A percentile compares a stretch with the other conserved stretches of the same genome.
phyloP scores from a whole-genome alignment of 2,329 filamentous ascomycete genomes.

The Claviceps cyperi region DNA sequence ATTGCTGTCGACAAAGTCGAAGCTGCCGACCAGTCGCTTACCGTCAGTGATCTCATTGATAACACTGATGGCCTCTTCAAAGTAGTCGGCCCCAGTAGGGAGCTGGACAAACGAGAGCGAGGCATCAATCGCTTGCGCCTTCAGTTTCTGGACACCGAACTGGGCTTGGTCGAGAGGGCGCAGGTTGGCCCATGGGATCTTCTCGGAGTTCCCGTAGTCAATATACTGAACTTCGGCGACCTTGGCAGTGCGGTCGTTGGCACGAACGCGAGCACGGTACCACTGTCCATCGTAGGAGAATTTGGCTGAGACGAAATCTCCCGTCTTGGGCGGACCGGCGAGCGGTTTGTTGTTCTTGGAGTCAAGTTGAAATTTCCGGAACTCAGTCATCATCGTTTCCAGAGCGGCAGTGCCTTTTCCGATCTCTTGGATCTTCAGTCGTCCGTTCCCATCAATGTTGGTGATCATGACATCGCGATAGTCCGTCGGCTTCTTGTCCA shows the following conservation, averaged over 20 bases:
- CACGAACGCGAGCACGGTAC: constrained; percentile 84
- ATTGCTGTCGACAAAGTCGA: constrained; percentile 66
- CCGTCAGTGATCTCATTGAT: constrained; percentile 61
- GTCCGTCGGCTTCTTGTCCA: constrained; percentile 57
- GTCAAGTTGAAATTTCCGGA: constrained; percentile 81
- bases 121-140: constrained; percentile 75
- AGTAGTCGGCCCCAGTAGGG: constrained; percentile 68
- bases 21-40: constrained; percentile 73
- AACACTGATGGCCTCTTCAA: constrained; percentile 62
- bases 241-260: constrained; percentile 84
- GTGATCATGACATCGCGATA: constrained; percentile 92
- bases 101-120: constrained; percentile 81
- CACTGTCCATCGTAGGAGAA: constrained; percentile 83
- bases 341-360: constrained; percentile 65
- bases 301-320: constrained; percentile 80
- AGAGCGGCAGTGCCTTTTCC: constrained; percentile 74
- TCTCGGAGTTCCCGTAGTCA: constrained; percentile 92
- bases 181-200: constrained; percentile 69
- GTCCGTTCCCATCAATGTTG: constrained; percentile 69
- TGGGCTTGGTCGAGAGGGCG: constrained; percentile 66
- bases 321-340: constrained; percentile 67
- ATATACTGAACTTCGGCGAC: constrained; percentile 85
- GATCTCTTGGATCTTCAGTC: constrained; percentile 82
- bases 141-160: constrained; percentile 70
- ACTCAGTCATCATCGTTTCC: constrained; percentile 77